A percentile compares a stretch with the other conserved stretches of the same genome.
Evolutionary conservation across 2,329 filamentous ascomycete genomes (phyloP).

Genomic region (Verticillium zaregamsianum): DNA sequence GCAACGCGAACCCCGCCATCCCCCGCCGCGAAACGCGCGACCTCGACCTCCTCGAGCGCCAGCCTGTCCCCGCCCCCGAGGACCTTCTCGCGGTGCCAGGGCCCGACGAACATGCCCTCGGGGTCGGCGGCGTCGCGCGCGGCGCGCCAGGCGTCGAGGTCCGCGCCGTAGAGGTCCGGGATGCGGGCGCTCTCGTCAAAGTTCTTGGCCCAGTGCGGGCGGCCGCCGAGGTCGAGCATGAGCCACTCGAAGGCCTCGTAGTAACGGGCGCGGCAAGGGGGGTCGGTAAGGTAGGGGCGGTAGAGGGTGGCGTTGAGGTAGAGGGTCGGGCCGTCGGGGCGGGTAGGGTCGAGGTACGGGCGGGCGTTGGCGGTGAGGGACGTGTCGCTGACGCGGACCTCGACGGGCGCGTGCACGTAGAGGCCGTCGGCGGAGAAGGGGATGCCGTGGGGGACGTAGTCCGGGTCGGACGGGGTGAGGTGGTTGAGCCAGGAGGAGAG

Average conservation of each 20-base stretch:
- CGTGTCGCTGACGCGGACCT: slow-evolving; percentile 82
- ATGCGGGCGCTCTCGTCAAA: slow-evolving; percentile 65
- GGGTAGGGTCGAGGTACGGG: slow-evolving; percentile 66
- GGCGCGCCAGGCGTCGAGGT: slow-evolving; percentile 61
- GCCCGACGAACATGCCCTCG: slow-evolving; percentile 82
- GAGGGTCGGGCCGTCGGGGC: slow-evolving; percentile 64
- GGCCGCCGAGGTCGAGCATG: slow-evolving; percentile 79
- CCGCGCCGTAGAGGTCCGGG: slow-evolving; percentile 62
- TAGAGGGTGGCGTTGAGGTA: slow-evolving; percentile 92
- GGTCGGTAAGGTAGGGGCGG: slow-evolving; percentile 73
- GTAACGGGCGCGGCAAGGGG: slow-evolving; percentile 71
- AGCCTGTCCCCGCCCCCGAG: slow-evolving; percentile 32
- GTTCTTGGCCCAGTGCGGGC: slow-evolving; percentile 93
- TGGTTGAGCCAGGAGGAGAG: slow-evolving; percentile 81
- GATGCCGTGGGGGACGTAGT: slow-evolving; percentile 63
- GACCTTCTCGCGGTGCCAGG: slow-evolving; percentile 78
- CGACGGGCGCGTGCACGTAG: slow-evolving; percentile 85
- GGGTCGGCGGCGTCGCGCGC: slow-evolving; percentile 70
- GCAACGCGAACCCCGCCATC: slow-evolving; percentile 4
- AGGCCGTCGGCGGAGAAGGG: slow-evolving; percentile 76
- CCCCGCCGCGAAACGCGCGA: background rate
- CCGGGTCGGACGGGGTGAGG: slow-evolving; percentile 56
- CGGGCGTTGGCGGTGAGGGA: slow-evolving; percentile 30
- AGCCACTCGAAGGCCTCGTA: slow-evolving; percentile 89
- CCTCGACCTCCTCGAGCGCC: slow-evolving; percentile 32